Evolutionary conservation across 2,329 filamentous ascomycete species (phyloP).

Genomic region (Samsoniella hepiali): DNA sequence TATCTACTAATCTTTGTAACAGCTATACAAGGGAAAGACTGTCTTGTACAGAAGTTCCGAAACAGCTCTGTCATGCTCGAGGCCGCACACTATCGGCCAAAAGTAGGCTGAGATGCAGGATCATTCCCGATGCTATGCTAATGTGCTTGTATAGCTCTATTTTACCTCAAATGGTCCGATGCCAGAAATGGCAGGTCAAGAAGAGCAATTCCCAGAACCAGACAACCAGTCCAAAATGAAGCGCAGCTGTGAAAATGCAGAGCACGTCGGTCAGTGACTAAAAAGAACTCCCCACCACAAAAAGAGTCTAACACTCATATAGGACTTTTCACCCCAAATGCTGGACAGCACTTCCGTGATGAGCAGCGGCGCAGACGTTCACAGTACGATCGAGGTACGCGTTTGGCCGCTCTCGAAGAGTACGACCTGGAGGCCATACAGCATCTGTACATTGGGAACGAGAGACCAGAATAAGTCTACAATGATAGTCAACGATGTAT

Average conservation of each 20-base stretch:
- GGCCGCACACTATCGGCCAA: conserved; percentile 74
- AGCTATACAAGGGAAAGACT: conserved; percentile 91
- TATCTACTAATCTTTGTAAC: conserved; percentile 27
- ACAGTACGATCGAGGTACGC: conserved; percentile 78
- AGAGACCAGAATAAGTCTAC: neutral
- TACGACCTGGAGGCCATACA: conserved; percentile 50
- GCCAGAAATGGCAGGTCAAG: conserved; percentile 59
- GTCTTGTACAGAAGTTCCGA: conserved; percentile 88
- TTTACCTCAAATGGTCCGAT: conserved; percentile 47
- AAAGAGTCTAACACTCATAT: neutral
- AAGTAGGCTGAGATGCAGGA: conserved; percentile 48
- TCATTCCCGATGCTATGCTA: neutral
- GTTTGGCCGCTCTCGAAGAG: conserved; percentile 65
- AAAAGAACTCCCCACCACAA: neutral
- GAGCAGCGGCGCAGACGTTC: conserved; percentile 74
- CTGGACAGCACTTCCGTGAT: conserved; percentile 67
- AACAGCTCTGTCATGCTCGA: conserved; percentile 97
- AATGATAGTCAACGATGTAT: conserved; percentile 15
- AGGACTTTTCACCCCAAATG: conserved; percentile 79
- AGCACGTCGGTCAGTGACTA: conserved; percentile 66
- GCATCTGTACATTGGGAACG: conserved; percentile 32
- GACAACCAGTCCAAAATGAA: conserved; percentile 88
- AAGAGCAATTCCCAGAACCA: conserved; percentile 71
- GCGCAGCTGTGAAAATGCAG: conserved; percentile 81
- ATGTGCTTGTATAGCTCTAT: conserved; percentile 42